Evolutionary conservation across 2,329 filamentous ascomycete species (phyloP).

Genomic region (Microsporum audouinii): DNA sequence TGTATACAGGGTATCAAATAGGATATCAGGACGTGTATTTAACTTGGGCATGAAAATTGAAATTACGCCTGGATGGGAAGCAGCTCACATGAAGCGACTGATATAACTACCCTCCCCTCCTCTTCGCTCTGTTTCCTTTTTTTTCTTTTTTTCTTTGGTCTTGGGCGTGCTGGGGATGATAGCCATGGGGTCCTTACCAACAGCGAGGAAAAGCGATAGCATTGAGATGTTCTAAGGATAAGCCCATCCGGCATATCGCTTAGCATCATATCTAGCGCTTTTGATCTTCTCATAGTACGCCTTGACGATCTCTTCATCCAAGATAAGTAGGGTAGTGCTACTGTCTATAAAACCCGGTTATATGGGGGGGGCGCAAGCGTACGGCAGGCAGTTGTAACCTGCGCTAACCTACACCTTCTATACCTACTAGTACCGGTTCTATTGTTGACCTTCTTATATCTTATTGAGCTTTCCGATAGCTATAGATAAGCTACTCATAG

Average conservation of each 20-base stretch:
- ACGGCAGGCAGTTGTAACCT: no score
- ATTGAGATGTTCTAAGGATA: conserved; percentile 46
- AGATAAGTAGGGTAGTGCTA: conserved; percentile 55
- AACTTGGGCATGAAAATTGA: no score
- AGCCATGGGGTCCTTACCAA: conserved; percentile 40
- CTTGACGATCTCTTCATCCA: conserved; percentile 45
- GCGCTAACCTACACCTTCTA: no score
- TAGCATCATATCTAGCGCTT: conserved; percentile 36
- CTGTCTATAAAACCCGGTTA: conserved; percentile 46
- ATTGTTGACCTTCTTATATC: conserved; percentile 11
- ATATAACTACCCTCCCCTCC: no score
- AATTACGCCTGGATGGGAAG: no score
- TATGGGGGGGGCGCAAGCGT: no score
- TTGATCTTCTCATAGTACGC: conserved; percentile 50
- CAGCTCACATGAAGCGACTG: no score
- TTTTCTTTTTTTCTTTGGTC: no score
- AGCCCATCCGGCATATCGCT: conserved; percentile 40
- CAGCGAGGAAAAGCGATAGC: conserved; percentile 46
- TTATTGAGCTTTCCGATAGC: conserved; percentile 32
- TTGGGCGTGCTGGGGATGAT: conserved; percentile 41
- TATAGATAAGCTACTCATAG: no score
- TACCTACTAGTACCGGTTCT: conserved; percentile 33
- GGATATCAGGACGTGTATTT: no score
- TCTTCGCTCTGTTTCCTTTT: no score
- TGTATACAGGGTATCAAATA: no score